These are phyloP conservation scores for Dovyalis caffra DNA, from an alignment of 345 rosid genomes.

Conservation along the genomic window DNA sequence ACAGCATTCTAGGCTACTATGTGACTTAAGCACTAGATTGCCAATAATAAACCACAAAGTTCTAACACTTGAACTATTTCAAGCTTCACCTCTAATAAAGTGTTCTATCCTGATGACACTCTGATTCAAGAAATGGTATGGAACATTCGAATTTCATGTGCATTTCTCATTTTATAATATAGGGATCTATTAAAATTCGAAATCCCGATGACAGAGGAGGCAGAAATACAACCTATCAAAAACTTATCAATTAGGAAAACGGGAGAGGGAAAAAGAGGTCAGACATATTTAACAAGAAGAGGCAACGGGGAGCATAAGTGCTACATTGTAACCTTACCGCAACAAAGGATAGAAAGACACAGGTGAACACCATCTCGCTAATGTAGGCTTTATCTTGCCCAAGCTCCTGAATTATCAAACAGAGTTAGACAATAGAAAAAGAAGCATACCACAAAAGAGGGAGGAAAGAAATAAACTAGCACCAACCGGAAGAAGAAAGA, in stretches of 20 bases:
- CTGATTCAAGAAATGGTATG: neutral
- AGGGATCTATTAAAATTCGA: neutral
- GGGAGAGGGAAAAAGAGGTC: neutral
- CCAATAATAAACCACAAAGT: neutral
- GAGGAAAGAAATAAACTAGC: neutral
- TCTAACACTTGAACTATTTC: neutral
- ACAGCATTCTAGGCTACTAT: neutral
- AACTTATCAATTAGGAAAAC: neutral
- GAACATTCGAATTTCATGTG: neutral
- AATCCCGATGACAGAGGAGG: neutral
- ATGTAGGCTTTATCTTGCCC: constrained; percentile 92
- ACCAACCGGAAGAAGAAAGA: constrained; percentile 84
- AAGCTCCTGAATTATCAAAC: constrained; percentile 59
- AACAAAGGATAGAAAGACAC: constrained; percentile 61
- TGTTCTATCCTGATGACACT: neutral
- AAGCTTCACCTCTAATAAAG: neutral
- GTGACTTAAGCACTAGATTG: neutral
- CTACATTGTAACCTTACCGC: constrained; percentile 51
- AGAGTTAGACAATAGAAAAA: constrained; percentile 11
- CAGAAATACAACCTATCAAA: constrained; percentile 1
- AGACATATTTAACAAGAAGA: neutral
- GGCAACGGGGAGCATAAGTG: neutral
- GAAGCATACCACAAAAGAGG: neutral
- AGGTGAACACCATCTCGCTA: constrained; percentile 79
- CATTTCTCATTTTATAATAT: neutral